Conservation (phyloP, 139 green algal genomes). For the Yamagishiella unicocca region DNA sequence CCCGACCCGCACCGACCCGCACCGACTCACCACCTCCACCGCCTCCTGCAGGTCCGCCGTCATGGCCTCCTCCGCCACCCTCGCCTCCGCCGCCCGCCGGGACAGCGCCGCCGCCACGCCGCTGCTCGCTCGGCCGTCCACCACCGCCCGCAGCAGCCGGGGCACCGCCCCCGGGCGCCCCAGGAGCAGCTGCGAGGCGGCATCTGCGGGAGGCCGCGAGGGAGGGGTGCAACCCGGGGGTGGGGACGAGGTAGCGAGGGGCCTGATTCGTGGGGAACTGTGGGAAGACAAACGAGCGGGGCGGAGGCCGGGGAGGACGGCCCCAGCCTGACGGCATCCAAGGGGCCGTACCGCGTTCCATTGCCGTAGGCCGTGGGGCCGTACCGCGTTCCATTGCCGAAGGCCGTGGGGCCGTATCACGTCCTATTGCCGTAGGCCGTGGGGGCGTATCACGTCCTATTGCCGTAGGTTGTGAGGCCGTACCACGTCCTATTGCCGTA, state of each 20-base stretch:
- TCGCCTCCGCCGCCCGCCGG: conserved; percentile 10
- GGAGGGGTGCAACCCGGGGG: background rate
- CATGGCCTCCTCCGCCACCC: conserved; percentile 22
- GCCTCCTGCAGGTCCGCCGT: conserved; percentile 43
- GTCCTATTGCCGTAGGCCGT: no score
- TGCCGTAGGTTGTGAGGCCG: no score
- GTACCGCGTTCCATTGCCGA: no score
- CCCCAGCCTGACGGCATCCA: no score
- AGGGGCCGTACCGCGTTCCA: no score
- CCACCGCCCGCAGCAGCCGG: conserved; percentile 56
- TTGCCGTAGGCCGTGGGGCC: no score
- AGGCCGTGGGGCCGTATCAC: no score
- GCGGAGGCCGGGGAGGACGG: no score
- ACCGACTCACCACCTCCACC: conserved; percentile 39
- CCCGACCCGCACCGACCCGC: background rate
- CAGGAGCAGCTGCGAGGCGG: conserved; percentile 47
- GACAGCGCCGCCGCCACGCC: conserved; percentile 37
- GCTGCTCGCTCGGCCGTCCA: conserved; percentile 10
- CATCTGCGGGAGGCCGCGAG: conserved; percentile 1
- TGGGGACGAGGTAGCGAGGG: background rate
- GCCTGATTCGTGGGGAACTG: no score
- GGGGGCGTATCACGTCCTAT: no score
- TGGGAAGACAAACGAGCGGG: no score
- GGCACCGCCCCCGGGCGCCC: conserved; percentile 58
- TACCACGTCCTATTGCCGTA: no score